Evolutionary conservation across 1,284 basidiomycete genomes (phyloP).

Genomic region (Ganoderma sinense): DNA sequence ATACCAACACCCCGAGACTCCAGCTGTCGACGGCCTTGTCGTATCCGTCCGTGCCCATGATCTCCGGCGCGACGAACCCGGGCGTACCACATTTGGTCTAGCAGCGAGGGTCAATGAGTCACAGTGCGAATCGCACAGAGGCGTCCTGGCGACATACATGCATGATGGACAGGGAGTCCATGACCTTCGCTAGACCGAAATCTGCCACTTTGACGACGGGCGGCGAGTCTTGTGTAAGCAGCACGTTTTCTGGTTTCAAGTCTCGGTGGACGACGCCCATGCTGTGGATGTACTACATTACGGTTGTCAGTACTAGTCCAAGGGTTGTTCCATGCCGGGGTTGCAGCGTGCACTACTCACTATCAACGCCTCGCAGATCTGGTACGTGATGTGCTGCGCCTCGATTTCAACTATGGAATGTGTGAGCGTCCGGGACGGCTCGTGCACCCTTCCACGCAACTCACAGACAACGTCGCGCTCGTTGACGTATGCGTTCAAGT

Average conservation of each 20-base stretch:
- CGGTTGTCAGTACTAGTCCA: background rate
- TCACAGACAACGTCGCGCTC: constrained; percentile 36
- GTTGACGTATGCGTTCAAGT: constrained; percentile 85
- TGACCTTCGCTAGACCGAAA: constrained; percentile 89
- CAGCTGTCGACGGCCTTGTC: constrained; percentile 89
- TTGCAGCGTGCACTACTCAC: too few species aligned
- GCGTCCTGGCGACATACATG: constrained; percentile 47
- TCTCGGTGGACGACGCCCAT: constrained; percentile 71
- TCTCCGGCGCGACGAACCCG: constrained; percentile 85
- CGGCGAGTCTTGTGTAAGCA: constrained; percentile 68
- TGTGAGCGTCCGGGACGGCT: background rate
- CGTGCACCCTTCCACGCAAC: background rate
- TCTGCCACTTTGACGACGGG: constrained; percentile 84
- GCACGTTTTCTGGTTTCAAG: constrained; percentile 61
- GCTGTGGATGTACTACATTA: constrained; percentile 65
- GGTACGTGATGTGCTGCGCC: constrained; percentile 67
- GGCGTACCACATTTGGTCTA: constrained; percentile 90
- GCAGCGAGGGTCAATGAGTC: background rate
- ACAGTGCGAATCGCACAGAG: too few species aligned
- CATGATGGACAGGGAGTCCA: constrained; percentile 73
- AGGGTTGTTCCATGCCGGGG: too few species aligned
- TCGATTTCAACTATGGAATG: background rate
- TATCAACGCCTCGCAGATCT: constrained; percentile 73
- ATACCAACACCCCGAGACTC: constrained; percentile 93
- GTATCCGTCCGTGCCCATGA: constrained; percentile 80